These are phyloP conservation scores for Fusarium chuoi DNA, from an alignment of 2,329 filamentous ascomycete genomes.

Conservation along the genomic window DNA sequence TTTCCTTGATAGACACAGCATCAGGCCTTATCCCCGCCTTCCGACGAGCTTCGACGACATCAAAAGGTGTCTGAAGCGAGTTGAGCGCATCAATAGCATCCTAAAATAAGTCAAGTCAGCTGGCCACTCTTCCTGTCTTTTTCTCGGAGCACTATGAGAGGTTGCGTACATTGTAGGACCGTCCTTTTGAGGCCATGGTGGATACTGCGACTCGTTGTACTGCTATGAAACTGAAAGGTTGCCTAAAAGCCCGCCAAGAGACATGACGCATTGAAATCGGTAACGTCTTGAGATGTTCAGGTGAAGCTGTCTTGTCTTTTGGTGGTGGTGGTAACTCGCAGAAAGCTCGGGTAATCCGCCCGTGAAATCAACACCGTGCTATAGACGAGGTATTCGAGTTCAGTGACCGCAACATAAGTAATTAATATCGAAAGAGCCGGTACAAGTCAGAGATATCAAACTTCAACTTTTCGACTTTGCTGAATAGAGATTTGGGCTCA, in stretches of 20 bases:
- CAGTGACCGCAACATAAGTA: not conserved
- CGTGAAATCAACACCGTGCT: not conserved
- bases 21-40: conserved; percentile 79
- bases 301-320: conserved; percentile 9
- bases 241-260: conserved; percentile 40
- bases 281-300: not conserved
- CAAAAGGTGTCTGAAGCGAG: conserved; percentile 88
- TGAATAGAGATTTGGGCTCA: not conserved
- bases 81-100: conserved; percentile 89
- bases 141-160: not conserved
- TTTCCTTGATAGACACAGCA: conserved; percentile 77
- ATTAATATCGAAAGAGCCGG: not conserved
- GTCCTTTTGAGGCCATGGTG: conserved; percentile 45
- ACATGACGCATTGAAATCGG: conserved; percentile 49
- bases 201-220: conserved; percentile 22
- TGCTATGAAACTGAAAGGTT: conserved; percentile 35
- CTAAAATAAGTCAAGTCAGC: conserved; percentile 56
- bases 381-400: not conserved
- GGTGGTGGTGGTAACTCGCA: conserved; percentile 22
- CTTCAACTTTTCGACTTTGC: not conserved
- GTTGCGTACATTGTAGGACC: conserved; percentile 50
- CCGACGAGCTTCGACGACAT: conserved; percentile 79
- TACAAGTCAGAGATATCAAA: too few species aligned
- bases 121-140: not conserved
- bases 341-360: conserved; percentile 45